phyloP scores from a whole-genome alignment of 2,329 filamentous ascomycete species.

The Fusarium sacchari region DNA sequence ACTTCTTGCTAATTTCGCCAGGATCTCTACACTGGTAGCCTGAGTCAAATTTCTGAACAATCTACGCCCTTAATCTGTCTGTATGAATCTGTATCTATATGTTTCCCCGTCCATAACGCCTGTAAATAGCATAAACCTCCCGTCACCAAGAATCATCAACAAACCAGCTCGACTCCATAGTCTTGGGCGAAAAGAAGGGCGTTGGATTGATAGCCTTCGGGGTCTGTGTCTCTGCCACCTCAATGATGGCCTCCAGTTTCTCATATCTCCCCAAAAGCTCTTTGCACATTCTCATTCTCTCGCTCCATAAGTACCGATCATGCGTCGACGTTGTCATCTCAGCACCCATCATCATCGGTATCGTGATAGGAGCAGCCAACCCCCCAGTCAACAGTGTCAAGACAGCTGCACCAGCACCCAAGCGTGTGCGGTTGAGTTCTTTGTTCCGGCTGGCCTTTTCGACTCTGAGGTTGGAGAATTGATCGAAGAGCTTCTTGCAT shows the following conservation, averaged over 20 bases:
- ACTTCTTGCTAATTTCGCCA: not conserved
- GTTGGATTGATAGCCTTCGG: not conserved
- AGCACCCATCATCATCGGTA: not conserved
- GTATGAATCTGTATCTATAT: not conserved
- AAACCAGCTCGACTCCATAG: slow-evolving; percentile 13
- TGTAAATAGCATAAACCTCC: rapidly evolving
- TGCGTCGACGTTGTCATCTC: not conserved
- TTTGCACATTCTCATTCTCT: not conserved
- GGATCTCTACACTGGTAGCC: rapidly evolving
- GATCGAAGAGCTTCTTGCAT: slow-evolving; percentile 10
- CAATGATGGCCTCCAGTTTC: not conserved
- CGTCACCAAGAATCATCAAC: slow-evolving; percentile 8
- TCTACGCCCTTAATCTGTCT: too few species aligned
- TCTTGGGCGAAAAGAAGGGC: not conserved
- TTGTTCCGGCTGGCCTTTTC: slow-evolving; percentile 11
- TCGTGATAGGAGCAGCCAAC: not conserved
- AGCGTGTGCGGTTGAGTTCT: not conserved
- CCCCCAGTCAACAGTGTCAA: not conserved
- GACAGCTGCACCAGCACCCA: slow-evolving; percentile 13
- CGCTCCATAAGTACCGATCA: not conserved
- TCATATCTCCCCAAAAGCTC: not conserved
- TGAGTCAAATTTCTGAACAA: not conserved
- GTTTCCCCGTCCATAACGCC: not conserved
- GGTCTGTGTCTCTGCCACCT: not conserved
- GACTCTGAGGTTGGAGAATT: slow-evolving; percentile 1